Conservation (phyloP, 495 filamentous ascomycete species). For the Aspergillus taichungensis region DNA sequence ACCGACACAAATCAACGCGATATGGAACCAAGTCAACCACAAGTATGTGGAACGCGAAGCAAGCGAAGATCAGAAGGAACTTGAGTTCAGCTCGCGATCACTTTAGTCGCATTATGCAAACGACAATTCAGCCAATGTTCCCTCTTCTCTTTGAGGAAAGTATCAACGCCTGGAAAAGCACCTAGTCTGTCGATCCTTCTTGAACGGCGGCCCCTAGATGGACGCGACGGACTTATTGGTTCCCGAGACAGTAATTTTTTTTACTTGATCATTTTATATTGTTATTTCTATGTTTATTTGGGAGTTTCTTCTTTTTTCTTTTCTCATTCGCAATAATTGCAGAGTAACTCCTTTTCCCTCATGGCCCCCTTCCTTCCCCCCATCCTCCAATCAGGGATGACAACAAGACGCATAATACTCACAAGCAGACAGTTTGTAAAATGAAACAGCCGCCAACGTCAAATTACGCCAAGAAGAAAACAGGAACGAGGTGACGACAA, state of each 20-base stretch:
- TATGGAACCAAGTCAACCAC: no score
- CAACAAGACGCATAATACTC: background rate
- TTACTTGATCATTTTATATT: background rate
- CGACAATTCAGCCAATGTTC: no score
- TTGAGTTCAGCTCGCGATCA: no score
- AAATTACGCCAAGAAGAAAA: slow-evolving; percentile 2
- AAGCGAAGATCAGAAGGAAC: no score
- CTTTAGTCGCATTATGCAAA: no score
- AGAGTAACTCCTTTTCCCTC: no score
- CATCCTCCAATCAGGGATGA: background rate
- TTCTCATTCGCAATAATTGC: slow-evolving; percentile 1
- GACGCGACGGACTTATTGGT: slow-evolving; percentile 2
- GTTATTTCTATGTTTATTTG: background rate
- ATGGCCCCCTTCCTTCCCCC: no score
- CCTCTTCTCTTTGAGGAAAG: background rate
- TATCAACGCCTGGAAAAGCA: background rate
- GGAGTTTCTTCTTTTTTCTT: background rate
- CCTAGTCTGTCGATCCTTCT: slow-evolving; percentile 6
- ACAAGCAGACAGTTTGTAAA: background rate
- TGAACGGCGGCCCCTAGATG: background rate
- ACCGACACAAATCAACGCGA: no score
- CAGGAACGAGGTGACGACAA: slow-evolving; percentile 9
- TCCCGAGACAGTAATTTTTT: background rate
- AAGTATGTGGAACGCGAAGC: no score
- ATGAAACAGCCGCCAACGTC: slow-evolving; percentile 5